Percentiles rank a stretch among this genome's conserved stretches.
Evolutionary conservation across 768 basidiomycete genomes (phyloP).

Genomic region (Clathrus columnatus): DNA sequence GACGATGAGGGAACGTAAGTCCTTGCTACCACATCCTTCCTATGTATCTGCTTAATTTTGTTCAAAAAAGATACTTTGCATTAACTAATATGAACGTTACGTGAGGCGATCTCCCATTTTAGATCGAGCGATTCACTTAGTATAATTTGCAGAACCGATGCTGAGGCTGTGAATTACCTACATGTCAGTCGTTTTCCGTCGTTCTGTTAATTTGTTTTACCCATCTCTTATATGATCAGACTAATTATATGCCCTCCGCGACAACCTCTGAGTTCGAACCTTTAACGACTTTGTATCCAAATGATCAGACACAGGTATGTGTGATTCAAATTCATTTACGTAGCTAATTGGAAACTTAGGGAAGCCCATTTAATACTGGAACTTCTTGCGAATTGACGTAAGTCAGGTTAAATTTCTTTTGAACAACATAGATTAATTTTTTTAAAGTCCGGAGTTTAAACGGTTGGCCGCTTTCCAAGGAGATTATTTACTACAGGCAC

Average conservation of each 20-base stretch:
- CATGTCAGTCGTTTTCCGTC: background rate
- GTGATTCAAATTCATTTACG: background rate
- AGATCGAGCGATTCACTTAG: background rate
- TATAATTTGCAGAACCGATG: constrained; percentile 17
- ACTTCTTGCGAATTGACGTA: constrained; percentile 31
- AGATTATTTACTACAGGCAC: constrained; percentile 42
- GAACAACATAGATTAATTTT: background rate
- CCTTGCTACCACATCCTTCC: background rate
- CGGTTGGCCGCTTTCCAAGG: constrained; percentile 42
- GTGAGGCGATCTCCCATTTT: constrained; percentile 14
- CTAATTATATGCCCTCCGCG: constrained; percentile 19
- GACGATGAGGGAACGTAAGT: constrained; percentile 16
- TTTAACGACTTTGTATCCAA: constrained; percentile 10
- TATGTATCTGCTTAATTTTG: background rate
- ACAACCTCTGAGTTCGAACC: background rate
- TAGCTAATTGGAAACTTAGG: constrained; percentile 17
- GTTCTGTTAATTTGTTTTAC: constrained; percentile 5
- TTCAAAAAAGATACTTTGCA: constrained; percentile 18
- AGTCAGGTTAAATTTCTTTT: background rate
- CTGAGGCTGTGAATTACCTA: background rate
- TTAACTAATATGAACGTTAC: constrained; percentile 21
- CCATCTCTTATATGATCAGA: constrained; percentile 8
- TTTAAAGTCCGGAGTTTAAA: constrained; percentile 36
- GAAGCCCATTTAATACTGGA: constrained; percentile 49
- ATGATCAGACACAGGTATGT: constrained; percentile 12